Evolutionary conservation across 352 stramenopile species (phyloP).

Genomic region (Globisporangium paddicum): DNA sequence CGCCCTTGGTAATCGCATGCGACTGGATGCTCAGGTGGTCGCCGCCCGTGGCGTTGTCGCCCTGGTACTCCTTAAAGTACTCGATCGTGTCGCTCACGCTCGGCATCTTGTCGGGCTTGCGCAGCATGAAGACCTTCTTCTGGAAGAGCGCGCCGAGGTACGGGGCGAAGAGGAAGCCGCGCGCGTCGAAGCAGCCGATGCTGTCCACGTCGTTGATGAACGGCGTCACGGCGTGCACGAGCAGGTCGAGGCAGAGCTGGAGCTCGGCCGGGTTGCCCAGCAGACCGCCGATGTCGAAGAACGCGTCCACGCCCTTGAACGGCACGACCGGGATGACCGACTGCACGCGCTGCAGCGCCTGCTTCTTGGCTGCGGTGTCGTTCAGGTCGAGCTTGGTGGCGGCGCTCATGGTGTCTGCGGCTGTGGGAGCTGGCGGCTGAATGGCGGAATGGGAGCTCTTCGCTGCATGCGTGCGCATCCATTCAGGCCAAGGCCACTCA

Average conservation of each 20-base stretch:
- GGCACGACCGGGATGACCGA: conserved; percentile 93
- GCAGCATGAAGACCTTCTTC: conserved; percentile 98
- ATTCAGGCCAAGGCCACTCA: not conserved
- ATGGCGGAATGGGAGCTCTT: not conserved
- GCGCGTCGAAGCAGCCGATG: conserved; percentile 94
- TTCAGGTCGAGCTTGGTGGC: conserved; percentile 34
- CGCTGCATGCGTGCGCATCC: not conserved
- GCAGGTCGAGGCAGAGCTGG: conserved; percentile 91
- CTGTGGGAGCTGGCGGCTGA: conserved; percentile 2
- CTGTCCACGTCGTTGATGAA: conserved; percentile 57
- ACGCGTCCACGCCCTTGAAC: conserved; percentile 93
- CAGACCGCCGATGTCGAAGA: conserved; percentile 97
- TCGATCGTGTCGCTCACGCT: conserved; percentile 88
- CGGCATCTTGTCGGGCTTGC: conserved; percentile 97
- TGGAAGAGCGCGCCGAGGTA: conserved; percentile 93
- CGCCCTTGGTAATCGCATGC: conserved; percentile 63
- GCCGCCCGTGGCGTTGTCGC: conserved; percentile 76
- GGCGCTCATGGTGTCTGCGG: conserved; percentile 19
- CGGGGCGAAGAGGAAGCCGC: conserved; percentile 96
- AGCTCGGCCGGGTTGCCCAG: conserved; percentile 87
- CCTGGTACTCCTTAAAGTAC: conserved; percentile 94
- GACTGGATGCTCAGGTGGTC: conserved; percentile 87
- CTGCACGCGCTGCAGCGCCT: conserved; percentile 66
- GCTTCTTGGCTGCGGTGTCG: conserved; percentile 41
- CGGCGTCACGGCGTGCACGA: conserved; percentile 63